Conservation (phyloP, 257 asterid genomes). For the Misopates orontium region DNA sequence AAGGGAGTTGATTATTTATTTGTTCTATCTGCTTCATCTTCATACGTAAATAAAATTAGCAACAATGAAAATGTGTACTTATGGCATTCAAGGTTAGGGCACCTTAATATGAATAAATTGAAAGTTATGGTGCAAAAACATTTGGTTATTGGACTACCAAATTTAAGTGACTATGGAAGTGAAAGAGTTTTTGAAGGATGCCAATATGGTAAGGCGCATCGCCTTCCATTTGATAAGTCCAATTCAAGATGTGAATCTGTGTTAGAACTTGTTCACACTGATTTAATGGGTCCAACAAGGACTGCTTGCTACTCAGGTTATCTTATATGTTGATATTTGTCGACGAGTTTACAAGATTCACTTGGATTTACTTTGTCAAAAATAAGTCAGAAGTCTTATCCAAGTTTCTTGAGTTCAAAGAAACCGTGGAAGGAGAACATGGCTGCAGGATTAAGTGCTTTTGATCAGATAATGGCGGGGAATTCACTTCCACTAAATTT, state of each 20-base stretch:
- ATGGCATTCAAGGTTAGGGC: constrained; percentile 11
- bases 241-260: neutral
- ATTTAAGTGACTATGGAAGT: neutral
- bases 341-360: constrained; percentile 24
- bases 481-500: neutral
- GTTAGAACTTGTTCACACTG: constrained; percentile 2
- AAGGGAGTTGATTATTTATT: constrained; percentile 21
- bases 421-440: neutral
- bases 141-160: constrained; percentile 6
- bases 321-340: constrained; percentile 10
- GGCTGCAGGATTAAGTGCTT: neutral
- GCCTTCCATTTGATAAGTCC: constrained; percentile 16
- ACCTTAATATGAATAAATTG: constrained; percentile 18
- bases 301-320: constrained; percentile 9
- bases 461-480: constrained; percentile 9
- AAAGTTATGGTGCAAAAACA: constrained; percentile 1
- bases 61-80: neutral
- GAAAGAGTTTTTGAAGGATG: constrained; percentile 6
- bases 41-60: constrained; percentile 13
- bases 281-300: constrained; percentile 16
- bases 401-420: neutral
- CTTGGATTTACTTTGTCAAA: constrained; percentile 22
- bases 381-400: constrained; percentile 13
- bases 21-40: constrained; percentile 1
- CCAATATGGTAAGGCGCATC: constrained; percentile 16